Evolutionary conservation across 2,329 filamentous ascomycete genomes (phyloP), one percentile per base, ranked within the genome.

Genomic region (Phyllosticta citriasiana): DNA sequence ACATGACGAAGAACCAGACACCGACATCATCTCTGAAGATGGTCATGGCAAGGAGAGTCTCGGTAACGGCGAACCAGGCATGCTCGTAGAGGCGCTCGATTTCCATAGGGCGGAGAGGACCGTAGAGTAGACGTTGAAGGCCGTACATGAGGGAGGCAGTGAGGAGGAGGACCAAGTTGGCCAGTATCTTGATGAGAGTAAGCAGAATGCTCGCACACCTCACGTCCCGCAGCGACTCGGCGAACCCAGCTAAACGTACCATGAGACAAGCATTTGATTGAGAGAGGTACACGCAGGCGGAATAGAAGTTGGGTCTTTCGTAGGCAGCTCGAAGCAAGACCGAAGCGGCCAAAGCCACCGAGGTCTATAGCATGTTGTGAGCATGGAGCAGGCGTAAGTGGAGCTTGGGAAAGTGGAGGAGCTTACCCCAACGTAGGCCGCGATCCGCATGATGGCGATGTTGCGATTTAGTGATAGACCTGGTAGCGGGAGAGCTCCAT

Each of bases 271-370:
- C 87, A 78, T 94, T 97, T 76, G 91, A 97, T 76, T 97, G 93
- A 51, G 92, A 90, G 57, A 99, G 85, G 76, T 97, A 96, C 56
- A 99, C 94, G 77, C 91, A 94, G 66, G 94, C 92, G 60, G 93
- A 95, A 78, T 99, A 99, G 81, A 97, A 99, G 77, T 99, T 99
- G 65, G 94, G 88, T 66, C 94, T 86, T 77, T 97, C 90, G 71
- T 94, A 88, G 76, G 97, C 93, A 64, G 94, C 93, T 72, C 92
- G 94, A 62, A 96, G 77, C 63, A 97, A 82, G 63, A 96, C 91
- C 68, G 86, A 84, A 66, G 85, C 88, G 68, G 93, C 93, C 72
- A 96, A 86, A 76, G 86, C 87, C 74, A 88, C 86, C 60, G 93
- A 97, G 50, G 57, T 59, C 62, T 60, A 30, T 61, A 19, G 50